These are phyloP conservation scores for Ogataea nitratoaversa DNA, from an alignment of 805 yeast species.

Conservation along the genomic window DNA sequence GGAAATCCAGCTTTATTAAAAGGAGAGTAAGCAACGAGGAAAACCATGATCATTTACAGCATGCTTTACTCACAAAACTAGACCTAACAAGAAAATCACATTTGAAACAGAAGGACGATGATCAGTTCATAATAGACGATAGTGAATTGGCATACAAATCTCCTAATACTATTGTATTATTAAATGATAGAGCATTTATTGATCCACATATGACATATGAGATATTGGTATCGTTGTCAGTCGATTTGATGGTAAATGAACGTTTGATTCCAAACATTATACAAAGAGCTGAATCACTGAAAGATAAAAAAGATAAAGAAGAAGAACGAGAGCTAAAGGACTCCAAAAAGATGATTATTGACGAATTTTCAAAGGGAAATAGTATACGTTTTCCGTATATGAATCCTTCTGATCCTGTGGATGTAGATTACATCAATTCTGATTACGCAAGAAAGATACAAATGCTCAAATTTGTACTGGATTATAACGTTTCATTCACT, in stretches of 20 bases:
- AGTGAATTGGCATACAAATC: conserved; percentile 3
- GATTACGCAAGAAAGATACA: conserved; percentile 12
- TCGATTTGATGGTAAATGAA: conserved; percentile 10
- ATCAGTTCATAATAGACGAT: neutral
- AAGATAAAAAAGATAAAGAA: neutral
- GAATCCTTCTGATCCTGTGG: conserved; percentile 8
- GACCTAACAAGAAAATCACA: conserved; percentile 5
- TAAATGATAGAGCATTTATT: conserved; percentile 7
- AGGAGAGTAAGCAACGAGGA: conserved; percentile 17
- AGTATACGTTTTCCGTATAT: conserved; percentile 14
- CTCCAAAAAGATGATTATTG: neutral
- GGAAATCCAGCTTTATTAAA: conserved; percentile 9
- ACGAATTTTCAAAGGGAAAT: neutral
- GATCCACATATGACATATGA: conserved; percentile 3
- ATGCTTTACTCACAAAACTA: conserved; percentile 16
- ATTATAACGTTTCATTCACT: conserved; percentile 2
- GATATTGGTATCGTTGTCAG: conserved; percentile 3
- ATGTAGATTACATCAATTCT: conserved; percentile 10
- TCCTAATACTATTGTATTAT: conserved; percentile 6
- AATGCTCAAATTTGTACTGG: conserved; percentile 4
- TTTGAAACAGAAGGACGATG: no score
- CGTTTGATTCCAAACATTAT: neutral
- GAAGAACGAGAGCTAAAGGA: neutral
- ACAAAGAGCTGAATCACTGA: neutral
- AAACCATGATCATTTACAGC: conserved; percentile 16